Percentiles rank a stretch among this genome's conserved stretches.
These are phyloP conservation scores for Rhizopogon vinicolor DNA, from an alignment of 768 basidiomycete species.

Conservation along the genomic window DNA sequence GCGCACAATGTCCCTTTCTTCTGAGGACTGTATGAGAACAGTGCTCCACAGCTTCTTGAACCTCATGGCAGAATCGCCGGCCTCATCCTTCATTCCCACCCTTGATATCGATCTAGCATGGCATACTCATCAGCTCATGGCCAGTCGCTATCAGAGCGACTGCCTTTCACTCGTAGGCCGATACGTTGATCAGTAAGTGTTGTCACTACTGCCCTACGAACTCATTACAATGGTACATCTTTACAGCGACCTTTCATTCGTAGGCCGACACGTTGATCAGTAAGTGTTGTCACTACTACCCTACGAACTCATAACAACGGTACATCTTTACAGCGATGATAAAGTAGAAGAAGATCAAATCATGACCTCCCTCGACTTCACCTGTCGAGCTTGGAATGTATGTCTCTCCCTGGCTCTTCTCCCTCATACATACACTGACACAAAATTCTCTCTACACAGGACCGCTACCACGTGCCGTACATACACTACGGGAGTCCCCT, in stretches of 20 bases:
- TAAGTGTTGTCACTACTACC: no score
- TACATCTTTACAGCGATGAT: slow-evolving; percentile 36
- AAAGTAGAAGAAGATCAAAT: slow-evolving; percentile 44
- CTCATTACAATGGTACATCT: background rate
- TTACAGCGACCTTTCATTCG: no score
- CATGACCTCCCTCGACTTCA: slow-evolving; percentile 42
- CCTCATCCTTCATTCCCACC: slow-evolving; percentile 48
- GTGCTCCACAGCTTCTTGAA: slow-evolving; percentile 41
- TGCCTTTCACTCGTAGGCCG: slow-evolving; percentile 35
- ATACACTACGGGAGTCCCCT: slow-evolving; percentile 55
- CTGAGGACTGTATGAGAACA: background rate
- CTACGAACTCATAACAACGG: no score
- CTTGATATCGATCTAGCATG: slow-evolving; percentile 71
- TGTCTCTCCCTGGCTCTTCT: no score
- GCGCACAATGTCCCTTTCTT: slow-evolving; percentile 6
- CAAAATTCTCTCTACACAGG: slow-evolving; percentile 15
- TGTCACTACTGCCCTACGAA: background rate
- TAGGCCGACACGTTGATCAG: no score
- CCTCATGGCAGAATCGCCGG: slow-evolving; percentile 41
- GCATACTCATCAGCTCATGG: slow-evolving; percentile 65
- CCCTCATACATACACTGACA: no score
- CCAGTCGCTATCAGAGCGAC: slow-evolving; percentile 35
- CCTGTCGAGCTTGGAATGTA: slow-evolving; percentile 40
- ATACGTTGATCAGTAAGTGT: slow-evolving; percentile 49
- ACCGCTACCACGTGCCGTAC: slow-evolving; percentile 48